Percentiles rank a stretch among this genome's conserved stretches.
phyloP scores from a whole-genome alignment of 2,329 filamentous ascomycete species.

The Hansfordia pulvinata region DNA sequence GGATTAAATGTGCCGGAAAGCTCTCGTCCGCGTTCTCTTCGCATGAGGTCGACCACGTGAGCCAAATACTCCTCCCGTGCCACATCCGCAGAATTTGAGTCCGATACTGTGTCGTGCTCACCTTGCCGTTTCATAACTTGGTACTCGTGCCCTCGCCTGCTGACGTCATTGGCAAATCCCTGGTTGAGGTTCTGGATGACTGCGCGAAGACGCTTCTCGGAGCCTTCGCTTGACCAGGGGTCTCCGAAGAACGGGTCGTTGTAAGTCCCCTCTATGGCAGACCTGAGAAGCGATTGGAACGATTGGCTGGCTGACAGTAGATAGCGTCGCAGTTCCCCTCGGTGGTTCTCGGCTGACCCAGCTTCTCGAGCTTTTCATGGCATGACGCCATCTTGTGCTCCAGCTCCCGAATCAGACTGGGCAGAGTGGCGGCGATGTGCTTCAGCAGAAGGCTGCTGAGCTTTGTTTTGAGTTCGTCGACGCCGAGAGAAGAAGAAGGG shows the following conservation, averaged over 20 bases:
- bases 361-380: constrained; percentile 21
- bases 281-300: constrained; percentile 28
- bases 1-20: constrained; percentile 49
- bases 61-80: constrained; percentile 22
- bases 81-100: constrained; percentile 8
- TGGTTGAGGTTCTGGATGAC: constrained; percentile 34
- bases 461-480: constrained; percentile 28
- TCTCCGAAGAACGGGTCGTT: constrained; percentile 33
- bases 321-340: constrained; percentile 32
- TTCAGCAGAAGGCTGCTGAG: constrained; percentile 35
- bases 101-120: constrained; percentile 16
- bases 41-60: constrained; percentile 23
- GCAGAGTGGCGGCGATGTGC: constrained; percentile 32
- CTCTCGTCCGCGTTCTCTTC: constrained; percentile 35
- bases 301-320: constrained; percentile 29
- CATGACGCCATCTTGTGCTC: constrained; percentile 19
- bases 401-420: constrained; percentile 28
- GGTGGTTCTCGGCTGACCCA: constrained; percentile 34
- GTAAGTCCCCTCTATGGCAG: constrained; percentile 37
- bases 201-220: constrained; percentile 34
- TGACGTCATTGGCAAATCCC: constrained; percentile 31
- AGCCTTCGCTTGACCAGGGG: constrained; percentile 15
- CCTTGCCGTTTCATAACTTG: too few species aligned
- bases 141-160: constrained; percentile 25
- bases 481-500: constrained; percentile 24